Evolutionary conservation across 768 basidiomycete species (phyloP), one percentile per base, ranked within the genome.

Genomic region (Lentinula sp.): DNA sequence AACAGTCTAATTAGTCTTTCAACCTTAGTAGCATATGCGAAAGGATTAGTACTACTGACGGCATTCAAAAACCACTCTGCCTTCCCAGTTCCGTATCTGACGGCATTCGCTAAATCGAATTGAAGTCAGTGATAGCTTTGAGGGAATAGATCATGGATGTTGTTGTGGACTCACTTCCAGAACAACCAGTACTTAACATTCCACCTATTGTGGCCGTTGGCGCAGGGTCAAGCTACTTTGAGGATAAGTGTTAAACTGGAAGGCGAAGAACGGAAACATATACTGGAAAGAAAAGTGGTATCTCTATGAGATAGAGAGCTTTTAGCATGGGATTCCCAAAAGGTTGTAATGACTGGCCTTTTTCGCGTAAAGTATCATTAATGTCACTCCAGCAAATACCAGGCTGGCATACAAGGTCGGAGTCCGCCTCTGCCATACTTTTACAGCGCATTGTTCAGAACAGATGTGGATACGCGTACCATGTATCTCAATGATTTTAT

Each of bases 61-160:
- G 82, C 82, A 65, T 94, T 94, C 46, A 95, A 75, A 67, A 95
- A 92, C 93, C 93, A 95, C 73, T 95, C 93, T 0, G 78, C 89
- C 68, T 88, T 92, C 0, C 92, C 93, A 5, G 93, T 95, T 8
- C 92, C 93, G 68, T 94, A 95, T 31, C 91, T 76, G 1, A 91
- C 91, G 1, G 90, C 89, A 65, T 91, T 91, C 0, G 89, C 89
- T 84, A 56, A 3, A 28, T 10, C 11, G 43, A 48, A 51, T 2
- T 21, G 16, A 46, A 23, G 23, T 28, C 18, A 53, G 28, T 45
- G 18, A 15, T 63, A 16, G 42, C 10, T 23, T 5, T 28, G 28
- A 28, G 15, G 0, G 21, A 28, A 32, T 57, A 34, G 16, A 34
- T 40, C 18, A 54, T 15, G 42, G 11, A 53, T 59, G 15, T 13